Evolutionary conservation across 2,329 filamentous ascomycete genomes (phyloP), one percentile per base, ranked within the genome.

Genomic region (Fusarium phyllophilum): DNA sequence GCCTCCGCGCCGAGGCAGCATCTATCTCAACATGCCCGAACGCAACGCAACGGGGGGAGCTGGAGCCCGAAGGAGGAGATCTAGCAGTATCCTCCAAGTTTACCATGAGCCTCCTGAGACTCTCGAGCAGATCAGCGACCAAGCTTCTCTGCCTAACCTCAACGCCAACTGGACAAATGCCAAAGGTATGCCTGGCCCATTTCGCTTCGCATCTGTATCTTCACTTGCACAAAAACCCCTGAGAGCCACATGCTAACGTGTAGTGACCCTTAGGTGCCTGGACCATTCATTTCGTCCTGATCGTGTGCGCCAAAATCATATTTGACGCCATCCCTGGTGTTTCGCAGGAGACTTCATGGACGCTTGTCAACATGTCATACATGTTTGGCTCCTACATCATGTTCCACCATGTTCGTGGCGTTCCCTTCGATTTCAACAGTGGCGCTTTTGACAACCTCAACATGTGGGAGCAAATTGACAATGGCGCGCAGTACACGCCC

Each of bases 391-490:
- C 96, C 46, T 99, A 98, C 84, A 90, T 99, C 84, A 99, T 99
- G 96, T 99, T 99, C 85, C 96, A 99, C 85, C 97, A 94, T 88
- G 96, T 99, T 77, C 94, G 96, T 81, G 96, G 96, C 78, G 94
- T 98, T 52, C 96, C 96, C 11, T 99, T 99, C 81, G 96, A 99
- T 84, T 99, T 99, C 89, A 99, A 99, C 82, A 93, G 94, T 64
- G 96, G 96, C 68, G 96, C 96, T 78, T 99, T 98, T 84, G 96
- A 99, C 88, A 98, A 99, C 84, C 89, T 99, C 81, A 99, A 98
- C 86, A 98, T 99, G 96, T 99, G 96, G 96, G 96, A 99, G 86
- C 96, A 99, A 86, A 99, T 99, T 83, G 96, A 99, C 86, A 97
- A 98, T 80, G 96, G 96, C 52, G 96, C 96, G 78, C 96, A 99